A percentile compares a stretch with the other conserved stretches of the same genome.
Evolutionary conservation across 169 alveolate species (phyloP).

Genomic region (Plasmodium sp.): DNA sequence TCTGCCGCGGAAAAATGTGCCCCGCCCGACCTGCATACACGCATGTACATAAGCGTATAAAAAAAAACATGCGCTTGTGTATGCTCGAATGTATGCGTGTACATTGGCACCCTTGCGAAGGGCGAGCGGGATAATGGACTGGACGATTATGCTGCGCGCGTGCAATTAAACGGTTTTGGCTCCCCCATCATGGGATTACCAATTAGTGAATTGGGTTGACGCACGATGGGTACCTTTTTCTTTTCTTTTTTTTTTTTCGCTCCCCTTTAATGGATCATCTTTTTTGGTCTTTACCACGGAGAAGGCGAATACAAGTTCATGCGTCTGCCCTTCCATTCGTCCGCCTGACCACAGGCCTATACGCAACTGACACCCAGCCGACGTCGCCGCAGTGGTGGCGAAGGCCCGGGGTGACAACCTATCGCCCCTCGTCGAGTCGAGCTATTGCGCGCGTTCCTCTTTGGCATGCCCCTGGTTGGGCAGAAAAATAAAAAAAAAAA

Average conservation of each 20-base stretch:
- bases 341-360: no score
- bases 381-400: neutral
- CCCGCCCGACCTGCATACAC: neutral
- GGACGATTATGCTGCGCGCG: neutral
- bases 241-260: neutral
- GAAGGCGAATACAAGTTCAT: neutral
- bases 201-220: neutral
- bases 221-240: neutral
- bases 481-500: no score
- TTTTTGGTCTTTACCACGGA: neutral
- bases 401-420: neutral
- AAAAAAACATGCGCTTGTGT: neutral
- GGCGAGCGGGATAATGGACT: neutral
- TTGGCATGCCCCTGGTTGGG: neutral
- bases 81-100: neutral
- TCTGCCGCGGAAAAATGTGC: neutral
- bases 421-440: neutral
- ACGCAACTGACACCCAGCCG: neutral
- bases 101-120: neutral
- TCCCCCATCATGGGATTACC: neutral
- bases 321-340: no score
- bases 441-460: neutral
- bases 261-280: neutral
- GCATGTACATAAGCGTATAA: neutral
- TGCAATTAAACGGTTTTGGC: neutral